Evolutionary conservation across 495 filamentous ascomycete genomes (phyloP), one percentile per base, ranked within the genome.

Genomic region (Penicillium coffeae): DNA sequence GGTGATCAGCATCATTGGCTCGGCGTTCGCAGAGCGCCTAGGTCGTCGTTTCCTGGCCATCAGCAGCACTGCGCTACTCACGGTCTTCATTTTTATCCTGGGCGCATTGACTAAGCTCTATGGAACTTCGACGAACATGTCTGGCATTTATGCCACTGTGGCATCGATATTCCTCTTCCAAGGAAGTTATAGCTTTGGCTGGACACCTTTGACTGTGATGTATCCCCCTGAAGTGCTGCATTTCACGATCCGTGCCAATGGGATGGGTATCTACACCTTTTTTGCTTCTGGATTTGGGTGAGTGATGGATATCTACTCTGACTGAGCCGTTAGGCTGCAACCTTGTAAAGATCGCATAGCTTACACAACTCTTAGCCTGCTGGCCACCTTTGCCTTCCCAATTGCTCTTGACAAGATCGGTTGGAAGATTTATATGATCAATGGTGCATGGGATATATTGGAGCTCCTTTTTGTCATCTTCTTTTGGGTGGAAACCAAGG

Each of bases 141-240:
- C 37, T 9, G 46, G 38, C 14, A 34, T 49, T 14, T 49, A 49
- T 15, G 46, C 13, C 3, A 49, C 46, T 2, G 38, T 49, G 7
- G 46, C 46, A 7, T 34, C 16, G 3, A 41, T 49, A 15, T 49
- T 49, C 38, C 38, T 49, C 4, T 49, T 49, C 15, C 46, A 49
- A 18, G 46, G 46, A 7, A 36, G 30, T n/a, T 46, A 46, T 21
- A 21, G 30, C 13, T 36, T 46, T 37, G 43, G 43, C 15, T 36
- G 27, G 30, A 46, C 43, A 10, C 43, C 43, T 10, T 14, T 46
- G 30, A 21, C 30, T 21, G 18, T 46, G 3, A 34, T 46, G 9
- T 46, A 46, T 21, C 43, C 43, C 6, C 43, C 43, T 9, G 43
- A 46, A 21, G 43, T 46, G 10, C 30, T 46, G 16, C 30, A 37